Base-by-base conservation (phyloP, 2,329 filamentous ascomycete genomes). In the Apiospora hydei region DNA sequence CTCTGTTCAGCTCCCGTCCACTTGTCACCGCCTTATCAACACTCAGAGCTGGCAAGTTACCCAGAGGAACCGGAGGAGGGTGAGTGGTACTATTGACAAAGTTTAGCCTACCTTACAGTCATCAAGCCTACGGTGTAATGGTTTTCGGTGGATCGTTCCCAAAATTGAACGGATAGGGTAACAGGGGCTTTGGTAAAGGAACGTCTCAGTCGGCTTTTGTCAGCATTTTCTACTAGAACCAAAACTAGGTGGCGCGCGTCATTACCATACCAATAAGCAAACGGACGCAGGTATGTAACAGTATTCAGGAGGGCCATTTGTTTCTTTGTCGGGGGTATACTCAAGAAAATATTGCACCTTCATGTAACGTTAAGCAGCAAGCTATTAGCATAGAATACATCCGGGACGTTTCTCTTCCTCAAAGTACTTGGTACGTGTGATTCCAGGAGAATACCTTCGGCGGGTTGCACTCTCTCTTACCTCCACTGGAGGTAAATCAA, bases 11-110 rank as follows among this genome's bases (percentile, higher is more conserved):
- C 57, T 7, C 57, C 57, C 16, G 57, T 13, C 21, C 30, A 21
- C 57, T 64, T 64, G 57, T 41, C 57, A 21, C 57, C 57, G 34
- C 18, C 57, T 24, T 64, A 64, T 21, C 57, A 64, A n/a, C 34
- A 64, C 34, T 41, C 57, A 2, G 57, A 64, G 18, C 21, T 64
- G 57, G 57, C 34, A n/a, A n/a, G 21, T 14, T 51, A n/a, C 46
- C 46, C 46, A 49, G 21, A 26, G n/a, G 57, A 64, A 4, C 18
- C 30, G 13, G 57, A 64, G 34, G 34, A n/a, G 57, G 57, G 57
- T 21, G 6, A n/a, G 8, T 64, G 34, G 34, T 41, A 18, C 30
- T 41, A n/a, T 1, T 64, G 21, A 41, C n/a, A 1, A 61, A 21
- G 34, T 5, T 8, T 5, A n/a, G 11, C n/a, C 41, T 64, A 2